Evolutionary conservation across 2,329 filamentous ascomycete species (phyloP).

Genomic region (Exophiala lecanii-corni): DNA sequence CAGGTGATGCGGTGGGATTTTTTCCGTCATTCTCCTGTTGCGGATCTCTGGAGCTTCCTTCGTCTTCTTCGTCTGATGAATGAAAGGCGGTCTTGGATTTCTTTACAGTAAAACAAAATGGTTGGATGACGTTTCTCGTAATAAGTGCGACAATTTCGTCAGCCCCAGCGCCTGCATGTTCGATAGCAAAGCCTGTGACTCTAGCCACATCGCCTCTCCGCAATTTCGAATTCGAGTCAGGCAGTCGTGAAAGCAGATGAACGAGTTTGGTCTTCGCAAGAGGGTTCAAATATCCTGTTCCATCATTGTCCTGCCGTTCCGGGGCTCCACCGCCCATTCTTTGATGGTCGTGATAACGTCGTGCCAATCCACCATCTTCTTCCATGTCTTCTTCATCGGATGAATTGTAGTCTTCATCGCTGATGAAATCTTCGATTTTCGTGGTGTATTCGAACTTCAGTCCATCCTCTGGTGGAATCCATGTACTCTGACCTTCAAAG

Average conservation of each 20-base stretch:
- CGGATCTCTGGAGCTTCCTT: conserved; percentile 28
- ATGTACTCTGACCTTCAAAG: conserved; percentile 72
- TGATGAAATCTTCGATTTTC: conserved; percentile 70
- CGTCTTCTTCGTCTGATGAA: conserved; percentile 31
- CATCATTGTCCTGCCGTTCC: conserved; percentile 33
- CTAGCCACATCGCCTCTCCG: conserved; percentile 81
- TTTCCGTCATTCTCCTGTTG: conserved; percentile 35
- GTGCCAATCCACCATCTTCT: conserved; percentile 39
- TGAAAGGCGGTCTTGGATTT: conserved; percentile 29
- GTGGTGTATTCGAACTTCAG: conserved; percentile 80
- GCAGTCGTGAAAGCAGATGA: conserved; percentile 77
- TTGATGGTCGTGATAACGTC: conserved; percentile 36
- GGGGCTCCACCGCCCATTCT: conserved; percentile 25
- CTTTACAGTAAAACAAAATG: conserved; percentile 61
- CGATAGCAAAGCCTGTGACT: conserved; percentile 82
- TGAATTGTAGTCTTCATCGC: conserved; percentile 79
- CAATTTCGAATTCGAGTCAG: conserved; percentile 67
- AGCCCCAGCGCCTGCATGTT: conserved; percentile 75
- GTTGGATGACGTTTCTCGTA: conserved; percentile 72
- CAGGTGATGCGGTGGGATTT: conserved; percentile 34
- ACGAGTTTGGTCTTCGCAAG: conserved; percentile 78
- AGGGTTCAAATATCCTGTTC: conserved; percentile 69
- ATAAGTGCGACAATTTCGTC: conserved; percentile 91
- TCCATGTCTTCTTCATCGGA: conserved; percentile 75
- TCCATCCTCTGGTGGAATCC: conserved; percentile 68